Evolutionary conservation across 2,329 filamentous ascomycete genomes (phyloP).

Genomic region (Aureobasidium sp.): DNA sequence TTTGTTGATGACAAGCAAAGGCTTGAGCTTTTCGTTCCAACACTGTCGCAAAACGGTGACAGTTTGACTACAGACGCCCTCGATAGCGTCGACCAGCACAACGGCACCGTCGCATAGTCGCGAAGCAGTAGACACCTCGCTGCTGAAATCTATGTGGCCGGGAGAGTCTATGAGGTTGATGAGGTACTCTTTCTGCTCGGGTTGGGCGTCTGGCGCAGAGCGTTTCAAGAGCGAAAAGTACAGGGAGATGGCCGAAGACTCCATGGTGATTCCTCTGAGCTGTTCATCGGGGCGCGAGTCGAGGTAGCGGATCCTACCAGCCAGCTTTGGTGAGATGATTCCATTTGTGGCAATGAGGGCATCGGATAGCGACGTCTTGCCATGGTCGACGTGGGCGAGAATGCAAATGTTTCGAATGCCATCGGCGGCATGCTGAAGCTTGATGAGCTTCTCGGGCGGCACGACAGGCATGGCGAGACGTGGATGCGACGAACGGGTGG

Average conservation of each 20-base stretch:
- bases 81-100: slow-evolving; percentile 90
- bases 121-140: slow-evolving; percentile 92
- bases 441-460: slow-evolving; percentile 78
- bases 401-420: slow-evolving; percentile 96
- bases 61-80: slow-evolving; percentile 96
- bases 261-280: slow-evolving; percentile 97
- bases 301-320: slow-evolving; percentile 94
- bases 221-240: slow-evolving; percentile 88
- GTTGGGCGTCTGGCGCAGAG: slow-evolving; percentile 44
- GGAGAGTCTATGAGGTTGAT: slow-evolving; percentile 98
- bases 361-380: slow-evolving; percentile 95
- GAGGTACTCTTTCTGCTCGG: slow-evolving; percentile 74
- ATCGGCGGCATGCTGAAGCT: slow-evolving; percentile 77
- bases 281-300: slow-evolving; percentile 96
- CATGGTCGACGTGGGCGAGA: slow-evolving; percentile 92
- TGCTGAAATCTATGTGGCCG: slow-evolving; percentile 97
- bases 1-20: slow-evolving; percentile 93
- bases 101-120: slow-evolving; percentile 89
- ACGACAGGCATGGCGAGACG: slow-evolving; percentile 73
- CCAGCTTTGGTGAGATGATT: slow-evolving; percentile 96
- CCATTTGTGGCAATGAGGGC: slow-evolving; percentile 96
- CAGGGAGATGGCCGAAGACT: slow-evolving; percentile 93
- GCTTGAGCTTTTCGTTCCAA: slow-evolving; percentile 93
- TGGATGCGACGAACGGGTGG: background rate
- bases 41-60: slow-evolving; percentile 92